Conservation (phyloP, 805 yeast species). For the Hanseniaspora lachancei region DNA sequence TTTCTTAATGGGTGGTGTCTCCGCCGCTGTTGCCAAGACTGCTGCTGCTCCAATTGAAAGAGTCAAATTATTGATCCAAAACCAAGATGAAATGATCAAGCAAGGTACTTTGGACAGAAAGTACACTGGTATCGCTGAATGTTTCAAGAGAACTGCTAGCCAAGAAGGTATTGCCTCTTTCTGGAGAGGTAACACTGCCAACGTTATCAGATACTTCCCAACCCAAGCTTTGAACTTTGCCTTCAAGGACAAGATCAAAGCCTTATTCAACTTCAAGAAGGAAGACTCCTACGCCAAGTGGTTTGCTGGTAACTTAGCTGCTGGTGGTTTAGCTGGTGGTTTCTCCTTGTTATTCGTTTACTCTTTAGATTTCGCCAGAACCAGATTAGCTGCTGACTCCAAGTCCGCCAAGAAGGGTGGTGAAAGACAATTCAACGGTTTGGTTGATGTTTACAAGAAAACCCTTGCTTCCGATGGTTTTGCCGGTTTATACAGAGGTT, state of each 20-base stretch:
- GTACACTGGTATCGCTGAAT: slow-evolving; percentile 83
- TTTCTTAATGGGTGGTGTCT: slow-evolving; percentile 96
- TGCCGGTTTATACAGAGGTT: slow-evolving; percentile 98
- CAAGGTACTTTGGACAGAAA: slow-evolving; percentile 83
- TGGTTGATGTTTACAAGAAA: slow-evolving; percentile 90
- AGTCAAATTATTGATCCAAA: slow-evolving; percentile 90
- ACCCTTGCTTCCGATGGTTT: slow-evolving; percentile 91
- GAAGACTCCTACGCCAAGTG: slow-evolving; percentile 83
- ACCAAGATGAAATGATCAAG: slow-evolving; percentile 96
- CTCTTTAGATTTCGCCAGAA: slow-evolving; percentile 97
- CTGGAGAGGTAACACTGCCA: slow-evolving; percentile 99
- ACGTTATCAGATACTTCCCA: slow-evolving; percentile 98
- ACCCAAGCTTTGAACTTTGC: slow-evolving; percentile 98
- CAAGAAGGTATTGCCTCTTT: slow-evolving; percentile 84
- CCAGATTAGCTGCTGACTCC: slow-evolving; percentile 97
- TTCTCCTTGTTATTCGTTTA: slow-evolving; percentile 82
- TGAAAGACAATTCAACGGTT: slow-evolving; percentile 94
- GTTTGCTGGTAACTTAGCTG: slow-evolving; percentile 97
- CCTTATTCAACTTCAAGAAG: slow-evolving; percentile 93
- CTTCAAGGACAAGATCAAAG: slow-evolving; percentile 94
- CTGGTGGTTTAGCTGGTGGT: slow-evolving; percentile 99
- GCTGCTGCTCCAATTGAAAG: slow-evolving; percentile 95
- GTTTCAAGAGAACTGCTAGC: slow-evolving; percentile 88
- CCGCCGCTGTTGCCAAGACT: slow-evolving; percentile 97
- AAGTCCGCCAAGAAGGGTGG: slow-evolving; percentile 76